Evolutionary conservation across 306 rosid genomes (phyloP), one percentile per base, ranked within the genome.

Genomic region (Mucuna pruriens): DNA sequence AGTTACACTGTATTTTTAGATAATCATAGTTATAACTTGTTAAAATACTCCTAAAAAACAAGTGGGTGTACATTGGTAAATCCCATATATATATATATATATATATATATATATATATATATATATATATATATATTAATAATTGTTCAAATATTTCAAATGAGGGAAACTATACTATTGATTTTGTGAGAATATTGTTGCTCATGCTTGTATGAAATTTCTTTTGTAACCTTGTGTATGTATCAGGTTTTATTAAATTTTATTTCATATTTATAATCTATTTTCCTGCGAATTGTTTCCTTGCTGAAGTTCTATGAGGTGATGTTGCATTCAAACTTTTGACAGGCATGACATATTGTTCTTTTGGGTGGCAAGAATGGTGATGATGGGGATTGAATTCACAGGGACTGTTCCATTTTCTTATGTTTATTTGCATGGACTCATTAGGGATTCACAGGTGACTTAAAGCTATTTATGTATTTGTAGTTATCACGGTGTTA

Each of bases 311-410:
- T 31, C 36, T 79, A 7, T 44, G 58, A 58, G 42, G 48, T 78
- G 33, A 82, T 80, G 61, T 34, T 76, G 16, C 81, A 71, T 77
- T 73, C 52, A 60, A 87, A 84, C 48, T 78, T 62, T 81, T 84
- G 78, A 69, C 93, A 95, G 99, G 92, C 99, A 95, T 78, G 97
- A 95, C 85, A 95, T 95, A 82, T 74, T 95, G 85, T 95, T 95
- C 91, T 95, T 95, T 80, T 95, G 99, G 99, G 99, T 95, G 80
- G 99, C 97, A 62, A 91, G 99, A 85, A 95, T 95, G 99, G 94
- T 92, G 75, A 95, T 95, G 99, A 84, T 95, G 99, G 99, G 99
- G 84, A 91, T 95, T 74, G 97, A 95, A 79, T 91, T 95, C 88
- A 95, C 97, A 0, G 97, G 99, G 44, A 90, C 76, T 39, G 89